These are phyloP conservation scores for Trichomonas gallinae DNA, from an alignment of 208 protist genomes.

Conservation along the genomic window DNA sequence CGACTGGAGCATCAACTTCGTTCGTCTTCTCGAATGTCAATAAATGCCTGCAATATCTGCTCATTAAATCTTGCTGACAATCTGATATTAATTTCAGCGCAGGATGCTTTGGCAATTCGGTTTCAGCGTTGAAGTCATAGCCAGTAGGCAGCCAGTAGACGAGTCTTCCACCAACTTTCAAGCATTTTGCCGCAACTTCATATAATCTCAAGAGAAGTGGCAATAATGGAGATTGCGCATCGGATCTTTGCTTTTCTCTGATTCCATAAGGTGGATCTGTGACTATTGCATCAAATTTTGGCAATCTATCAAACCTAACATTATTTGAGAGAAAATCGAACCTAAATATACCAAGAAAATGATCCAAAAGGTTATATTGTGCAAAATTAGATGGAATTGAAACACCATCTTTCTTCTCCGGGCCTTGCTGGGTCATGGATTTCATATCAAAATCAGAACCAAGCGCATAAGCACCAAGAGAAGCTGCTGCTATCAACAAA, in stretches of 20 bases:
- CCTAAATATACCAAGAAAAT: background rate
- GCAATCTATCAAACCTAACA: background rate
- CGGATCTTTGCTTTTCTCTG: background rate
- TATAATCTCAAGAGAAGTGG: background rate
- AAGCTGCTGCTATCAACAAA: background rate
- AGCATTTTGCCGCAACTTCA: background rate
- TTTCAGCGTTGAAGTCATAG: background rate
- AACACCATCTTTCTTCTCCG: background rate
- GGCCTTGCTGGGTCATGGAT: background rate
- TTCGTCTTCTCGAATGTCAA: background rate
- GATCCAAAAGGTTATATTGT: background rate
- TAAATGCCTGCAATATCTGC: background rate
- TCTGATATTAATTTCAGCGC: background rate
- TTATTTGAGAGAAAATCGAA: background rate
- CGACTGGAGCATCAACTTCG: background rate
- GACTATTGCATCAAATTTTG: background rate
- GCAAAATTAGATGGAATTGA: background rate
- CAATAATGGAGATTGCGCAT: background rate
- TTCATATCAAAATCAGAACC: background rate
- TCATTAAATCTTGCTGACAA: background rate
- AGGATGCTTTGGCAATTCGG: background rate
- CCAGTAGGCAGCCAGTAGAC: background rate
- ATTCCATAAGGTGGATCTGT: conserved; percentile 21
- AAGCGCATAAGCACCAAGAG: background rate
- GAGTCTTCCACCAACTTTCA: background rate